Conservation (phyloP, 371 early-diverging fungal genomes). For the Choanephora cucurbitarum region DNA sequence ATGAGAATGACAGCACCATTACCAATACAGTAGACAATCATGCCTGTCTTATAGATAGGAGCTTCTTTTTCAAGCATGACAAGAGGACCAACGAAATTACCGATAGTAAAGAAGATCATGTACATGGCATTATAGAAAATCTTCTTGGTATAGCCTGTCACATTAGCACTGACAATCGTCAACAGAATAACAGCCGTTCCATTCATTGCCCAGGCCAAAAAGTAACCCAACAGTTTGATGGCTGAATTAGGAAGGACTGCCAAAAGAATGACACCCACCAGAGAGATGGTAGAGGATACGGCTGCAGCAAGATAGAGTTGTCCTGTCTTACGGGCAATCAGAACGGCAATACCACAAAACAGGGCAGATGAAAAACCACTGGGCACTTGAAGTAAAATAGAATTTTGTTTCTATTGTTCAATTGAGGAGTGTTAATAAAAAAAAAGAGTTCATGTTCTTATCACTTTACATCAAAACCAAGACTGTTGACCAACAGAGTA, state of each 20-base stretch:
- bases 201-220: slow-evolving; percentile 28
- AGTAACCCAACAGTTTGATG: slow-evolving; percentile 34
- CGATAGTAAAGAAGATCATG: slow-evolving; percentile 31
- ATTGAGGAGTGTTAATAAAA: no score
- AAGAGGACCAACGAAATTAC: slow-evolving; percentile 40
- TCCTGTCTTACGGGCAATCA: slow-evolving; percentile 21
- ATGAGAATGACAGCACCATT: slow-evolving; percentile 29
- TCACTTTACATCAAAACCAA: slow-evolving; percentile 44
- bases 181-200: slow-evolving; percentile 33
- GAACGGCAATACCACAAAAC: slow-evolving; percentile 13
- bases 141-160: slow-evolving; percentile 46
- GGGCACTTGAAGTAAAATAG: slow-evolving; percentile 40
- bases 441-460: neutral
- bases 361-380: slow-evolving; percentile 22
- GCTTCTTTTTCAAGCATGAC: slow-evolving; percentile 22
- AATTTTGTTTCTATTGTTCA: slow-evolving; percentile 17
- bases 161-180: slow-evolving; percentile 31
- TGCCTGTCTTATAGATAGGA: slow-evolving; percentile 38
- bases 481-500: slow-evolving; percentile 26
- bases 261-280: slow-evolving; percentile 32
- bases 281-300: slow-evolving; percentile 17
- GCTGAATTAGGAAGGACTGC: slow-evolving; percentile 24
- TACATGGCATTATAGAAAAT: slow-evolving; percentile 34
- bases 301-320: slow-evolving; percentile 23
- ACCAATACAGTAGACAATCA: slow-evolving; percentile 30